Conservation (phyloP, 176 grass and related monocot species). For the Ananas comosus region DNA sequence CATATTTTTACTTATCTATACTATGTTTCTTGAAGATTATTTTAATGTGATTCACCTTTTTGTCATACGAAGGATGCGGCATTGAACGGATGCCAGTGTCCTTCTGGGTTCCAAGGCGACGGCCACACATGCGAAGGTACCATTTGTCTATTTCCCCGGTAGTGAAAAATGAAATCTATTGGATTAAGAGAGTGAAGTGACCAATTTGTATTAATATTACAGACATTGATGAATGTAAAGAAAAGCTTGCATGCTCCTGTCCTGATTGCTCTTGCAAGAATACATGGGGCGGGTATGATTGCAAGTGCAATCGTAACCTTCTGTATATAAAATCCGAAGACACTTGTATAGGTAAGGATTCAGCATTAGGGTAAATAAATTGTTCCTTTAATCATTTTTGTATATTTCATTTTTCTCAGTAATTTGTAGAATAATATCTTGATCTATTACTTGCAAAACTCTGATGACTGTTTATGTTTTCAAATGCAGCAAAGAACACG, state of each 20-base stretch:
- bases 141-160: too few relatives aligned
- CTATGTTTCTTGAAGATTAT: not conserved
- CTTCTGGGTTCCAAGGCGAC: slow-evolving; percentile 59
- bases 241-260: slow-evolving; percentile 65
- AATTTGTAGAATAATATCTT: too few relatives aligned
- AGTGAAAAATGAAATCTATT: too few relatives aligned
- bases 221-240: slow-evolving; percentile 83
- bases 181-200: not conserved
- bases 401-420: too few relatives aligned
- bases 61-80: slow-evolving; percentile 32
- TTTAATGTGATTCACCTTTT: not conserved
- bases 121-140: slow-evolving; percentile 61
- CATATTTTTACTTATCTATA: not conserved
- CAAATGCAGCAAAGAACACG: slow-evolving; percentile 36
- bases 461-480: not conserved
- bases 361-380: not conserved
- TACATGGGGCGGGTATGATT: slow-evolving; percentile 76
- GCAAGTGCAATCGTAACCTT: slow-evolving; percentile 46
- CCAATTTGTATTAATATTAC: not conserved
- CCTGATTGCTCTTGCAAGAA: slow-evolving; percentile 68
- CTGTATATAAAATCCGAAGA: slow-evolving; percentile 71
- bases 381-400: too few relatives aligned
- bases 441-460: too few relatives aligned
- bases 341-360: slow-evolving; percentile 54
- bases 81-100: slow-evolving; percentile 57